Evolutionary conservation across 345 rosid genomes (phyloP), one percentile per base, ranked within the genome.

Genomic region (Moricandia moricandioides): DNA sequence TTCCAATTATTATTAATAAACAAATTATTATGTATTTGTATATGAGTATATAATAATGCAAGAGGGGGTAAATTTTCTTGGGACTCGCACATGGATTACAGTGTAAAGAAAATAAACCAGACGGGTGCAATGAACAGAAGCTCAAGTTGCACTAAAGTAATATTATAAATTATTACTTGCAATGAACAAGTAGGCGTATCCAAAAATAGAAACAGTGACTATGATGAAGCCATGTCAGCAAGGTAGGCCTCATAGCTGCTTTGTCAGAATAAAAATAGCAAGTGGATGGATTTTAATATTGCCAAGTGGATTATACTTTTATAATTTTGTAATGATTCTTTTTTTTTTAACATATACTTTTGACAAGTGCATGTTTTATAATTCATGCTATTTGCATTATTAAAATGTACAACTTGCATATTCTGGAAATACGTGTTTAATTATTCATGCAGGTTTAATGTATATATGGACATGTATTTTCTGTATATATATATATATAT

Each of bases 31-130:
- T 65, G 31, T 30, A 39, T 58, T 58, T 24, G 11, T 52, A 39
- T 12, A 27, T 29, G 21, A 21, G 57, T 11, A 69, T 76, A 65
- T 33, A 33, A 65, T 65, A 78, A 39, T 68, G 74, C 78, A 78
- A 78, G 69, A 67, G 52, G 81, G 74, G 65, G 37, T 47, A 61
- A 49, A 24, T 30, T 73, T 72, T 73, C 81, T 78, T 62, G 78
- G 74, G 74, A 27, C 14, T 72, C 61, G 74, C 81, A 78, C 81
- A 78, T 73, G 74, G 81, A 78, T 73, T 78, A 61, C 60, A 52
- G 72, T 40, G 61, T 18, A 47, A 37, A 21, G 24, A 62, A 63
- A 63, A 45, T 47, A 35, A 71, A 59, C 69, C 58, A 8, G 35
- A 61, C 6, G 34, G 33, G 31, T 78, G 27, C 81, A 72, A 39